Evolutionary conservation across 1,139 yeast species (phyloP).

Genomic region (Yamadazyma triangularis): DNA sequence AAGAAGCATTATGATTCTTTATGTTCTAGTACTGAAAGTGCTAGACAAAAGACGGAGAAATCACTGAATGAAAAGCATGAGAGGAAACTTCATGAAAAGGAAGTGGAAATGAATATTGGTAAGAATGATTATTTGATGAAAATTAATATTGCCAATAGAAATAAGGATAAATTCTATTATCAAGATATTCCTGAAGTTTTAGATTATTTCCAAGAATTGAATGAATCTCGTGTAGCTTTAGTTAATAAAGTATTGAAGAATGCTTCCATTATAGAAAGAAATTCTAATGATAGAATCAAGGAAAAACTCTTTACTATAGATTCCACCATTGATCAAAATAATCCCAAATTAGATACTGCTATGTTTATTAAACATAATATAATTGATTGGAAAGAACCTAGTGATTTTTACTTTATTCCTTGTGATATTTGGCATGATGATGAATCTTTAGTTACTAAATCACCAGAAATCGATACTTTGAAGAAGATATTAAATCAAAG

Average conservation of each 20-base stretch:
- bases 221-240: slow-evolving; percentile 72
- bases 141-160: slow-evolving; percentile 79
- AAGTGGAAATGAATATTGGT: slow-evolving; percentile 76
- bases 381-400: slow-evolving; percentile 77
- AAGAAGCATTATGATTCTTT: slow-evolving; percentile 74
- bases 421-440: slow-evolving; percentile 97
- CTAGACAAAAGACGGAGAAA: slow-evolving; percentile 67
- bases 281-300: slow-evolving; percentile 49
- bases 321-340: slow-evolving; percentile 61
- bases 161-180: slow-evolving; percentile 87
- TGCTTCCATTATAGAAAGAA: slow-evolving; percentile 62
- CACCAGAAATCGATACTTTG: slow-evolving; percentile 61
- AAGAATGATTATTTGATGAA: slow-evolving; percentile 80
- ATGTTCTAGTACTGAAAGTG: slow-evolving; percentile 76
- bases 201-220: slow-evolving; percentile 81
- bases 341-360: slow-evolving; percentile 72
- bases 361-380: slow-evolving; percentile 91
- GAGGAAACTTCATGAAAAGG: slow-evolving; percentile 57
- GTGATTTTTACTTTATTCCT: slow-evolving; percentile 80
- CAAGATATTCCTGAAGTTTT: slow-evolving; percentile 92
- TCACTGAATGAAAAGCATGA: slow-evolving; percentile 55
- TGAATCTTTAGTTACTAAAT: slow-evolving; percentile 63
- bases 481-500: slow-evolving; percentile 55
- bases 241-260: slow-evolving; percentile 66
- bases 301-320: slow-evolving; percentile 52